Conservation (phyloP, 1,139 yeast genomes). For the Diutina catenulata region DNA sequence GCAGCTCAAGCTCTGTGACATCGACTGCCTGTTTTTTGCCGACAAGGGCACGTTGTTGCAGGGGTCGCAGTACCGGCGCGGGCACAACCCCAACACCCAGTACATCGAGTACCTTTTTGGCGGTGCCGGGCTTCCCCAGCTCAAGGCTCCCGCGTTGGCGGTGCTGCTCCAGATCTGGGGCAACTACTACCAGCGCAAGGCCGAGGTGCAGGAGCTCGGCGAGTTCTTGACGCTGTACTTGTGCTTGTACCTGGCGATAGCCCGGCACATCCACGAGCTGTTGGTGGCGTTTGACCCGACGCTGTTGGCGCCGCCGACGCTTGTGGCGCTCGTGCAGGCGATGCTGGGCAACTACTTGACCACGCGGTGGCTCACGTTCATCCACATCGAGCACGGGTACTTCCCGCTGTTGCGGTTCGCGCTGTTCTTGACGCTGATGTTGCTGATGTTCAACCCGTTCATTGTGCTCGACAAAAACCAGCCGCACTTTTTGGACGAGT, state of each 20-base stretch:
- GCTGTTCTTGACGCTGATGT: constrained; percentile 18
- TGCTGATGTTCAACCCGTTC: constrained; percentile 18
- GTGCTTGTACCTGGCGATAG: constrained; percentile 13
- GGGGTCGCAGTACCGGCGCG: constrained; percentile 17
- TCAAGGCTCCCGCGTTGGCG: constrained; percentile 6
- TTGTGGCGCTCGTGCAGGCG: constrained; percentile 5
- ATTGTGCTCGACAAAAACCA: constrained; percentile 10
- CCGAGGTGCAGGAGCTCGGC: constrained; percentile 9
- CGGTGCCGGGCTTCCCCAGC: background rate
- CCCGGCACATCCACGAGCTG: constrained; percentile 7
- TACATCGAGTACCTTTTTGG: constrained; percentile 9
- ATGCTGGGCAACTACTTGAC: constrained; percentile 11
- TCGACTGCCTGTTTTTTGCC: constrained; percentile 21
- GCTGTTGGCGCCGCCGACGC: constrained; percentile 9
- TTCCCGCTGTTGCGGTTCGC: constrained; percentile 23
- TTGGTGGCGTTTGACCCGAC: constrained; percentile 6
- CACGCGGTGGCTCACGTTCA: constrained; percentile 22
- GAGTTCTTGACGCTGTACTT: constrained; percentile 15
- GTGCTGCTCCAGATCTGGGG: constrained; percentile 14
- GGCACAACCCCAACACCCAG: constrained; percentile 17
- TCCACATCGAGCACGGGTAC: constrained; percentile 19
- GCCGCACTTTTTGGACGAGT: constrained; percentile 8
- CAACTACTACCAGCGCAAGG: constrained; percentile 16
- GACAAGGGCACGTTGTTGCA: constrained; percentile 19
- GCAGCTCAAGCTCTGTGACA: constrained; percentile 18